phyloP scores from a whole-genome alignment of 2,329 filamentous ascomycete genomes.

The Akanthomyces dipterigenus region DNA sequence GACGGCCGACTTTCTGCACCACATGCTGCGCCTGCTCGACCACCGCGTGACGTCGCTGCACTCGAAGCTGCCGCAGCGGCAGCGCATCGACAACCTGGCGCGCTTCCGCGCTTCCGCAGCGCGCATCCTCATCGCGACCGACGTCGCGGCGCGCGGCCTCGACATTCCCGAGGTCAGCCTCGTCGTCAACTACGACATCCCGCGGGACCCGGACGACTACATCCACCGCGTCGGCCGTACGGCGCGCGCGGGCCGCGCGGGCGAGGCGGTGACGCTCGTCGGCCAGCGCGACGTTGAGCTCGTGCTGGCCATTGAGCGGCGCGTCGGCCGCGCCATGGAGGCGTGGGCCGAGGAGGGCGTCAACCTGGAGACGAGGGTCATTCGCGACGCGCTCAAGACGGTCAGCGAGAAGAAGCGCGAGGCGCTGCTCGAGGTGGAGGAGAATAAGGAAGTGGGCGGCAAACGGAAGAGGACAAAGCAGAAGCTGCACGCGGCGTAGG shows the following conservation, averaged over 20 bases:
- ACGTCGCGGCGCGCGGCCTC: slow-evolving; percentile 88
- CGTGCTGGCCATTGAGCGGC: slow-evolving; percentile 79
- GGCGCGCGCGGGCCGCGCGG: slow-evolving; percentile 78
- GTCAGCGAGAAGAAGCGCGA: slow-evolving; percentile 96
- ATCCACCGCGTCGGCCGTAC: slow-evolving; percentile 95
- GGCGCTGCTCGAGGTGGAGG: slow-evolving; percentile 83
- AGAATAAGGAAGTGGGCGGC: slow-evolving; percentile 85
- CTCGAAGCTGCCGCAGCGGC: slow-evolving; percentile 75
- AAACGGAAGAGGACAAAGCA: slow-evolving; percentile 61
- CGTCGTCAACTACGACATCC: slow-evolving; percentile 93
- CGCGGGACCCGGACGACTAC: slow-evolving; percentile 94
- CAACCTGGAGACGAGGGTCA: slow-evolving; percentile 83
- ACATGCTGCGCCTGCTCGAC: slow-evolving; percentile 74
- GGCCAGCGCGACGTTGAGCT: slow-evolving; percentile 90
- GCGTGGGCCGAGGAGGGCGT: slow-evolving; percentile 87
- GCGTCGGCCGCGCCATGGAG: slow-evolving; percentile 74
- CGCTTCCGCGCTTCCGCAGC: slow-evolving; percentile 87
- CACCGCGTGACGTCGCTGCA: slow-evolving; percentile 91
- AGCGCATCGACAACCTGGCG: slow-evolving; percentile 80
- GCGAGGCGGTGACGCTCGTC: slow-evolving; percentile 79
- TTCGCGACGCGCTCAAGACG: slow-evolving; percentile 77
- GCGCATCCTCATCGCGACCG: slow-evolving; percentile 85
- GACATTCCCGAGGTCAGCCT: slow-evolving; percentile 89
- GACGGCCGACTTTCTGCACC: slow-evolving; percentile 83
- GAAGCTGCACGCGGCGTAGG: slow-evolving; percentile 39